Evolutionary conservation across 306 rosid genomes (phyloP).

Genomic region (Castanea crenata): DNA sequence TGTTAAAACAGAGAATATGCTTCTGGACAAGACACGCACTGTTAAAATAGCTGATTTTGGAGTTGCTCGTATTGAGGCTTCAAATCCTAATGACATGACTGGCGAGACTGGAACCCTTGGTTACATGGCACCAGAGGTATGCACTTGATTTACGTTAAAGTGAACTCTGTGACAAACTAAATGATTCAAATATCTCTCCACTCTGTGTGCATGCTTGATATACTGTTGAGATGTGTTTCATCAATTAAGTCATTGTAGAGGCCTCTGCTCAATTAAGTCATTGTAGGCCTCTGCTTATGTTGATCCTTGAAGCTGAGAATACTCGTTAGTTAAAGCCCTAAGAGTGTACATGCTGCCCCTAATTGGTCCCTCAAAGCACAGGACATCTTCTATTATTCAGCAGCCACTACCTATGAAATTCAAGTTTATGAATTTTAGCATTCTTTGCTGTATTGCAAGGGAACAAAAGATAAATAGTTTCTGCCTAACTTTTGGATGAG

Average conservation of each 20-base stretch:
- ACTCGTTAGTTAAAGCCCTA: not conserved
- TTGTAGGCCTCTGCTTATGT: not conserved
- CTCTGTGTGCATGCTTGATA: not conserved
- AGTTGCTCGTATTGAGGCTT: conserved; percentile 98
- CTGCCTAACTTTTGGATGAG: conserved; percentile 10
- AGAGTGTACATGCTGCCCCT: conserved; percentile 10
- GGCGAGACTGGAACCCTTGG: conserved; percentile 97
- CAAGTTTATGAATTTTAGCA: not conserved
- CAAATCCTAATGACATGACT: conserved; percentile 98
- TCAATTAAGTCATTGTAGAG: not conserved
- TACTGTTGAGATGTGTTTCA: conserved; percentile 3
- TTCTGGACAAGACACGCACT: conserved; percentile 86
- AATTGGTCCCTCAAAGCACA: not conserved
- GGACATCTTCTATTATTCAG: not conserved
- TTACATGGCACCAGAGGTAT: conserved; percentile 99
- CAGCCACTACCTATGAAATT: not conserved
- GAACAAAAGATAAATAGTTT: not conserved
- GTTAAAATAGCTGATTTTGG: conserved; percentile 96
- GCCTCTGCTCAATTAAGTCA: no score
- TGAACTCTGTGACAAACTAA: not conserved
- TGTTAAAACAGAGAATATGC: conserved; percentile 99
- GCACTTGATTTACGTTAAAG: conserved; percentile 15
- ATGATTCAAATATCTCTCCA: conserved; percentile 1
- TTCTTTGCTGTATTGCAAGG: not conserved
- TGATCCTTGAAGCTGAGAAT: conserved; percentile 6